phyloP scores from a whole-genome alignment of 257 asterid species.

The Cruciata laevipes region DNA sequence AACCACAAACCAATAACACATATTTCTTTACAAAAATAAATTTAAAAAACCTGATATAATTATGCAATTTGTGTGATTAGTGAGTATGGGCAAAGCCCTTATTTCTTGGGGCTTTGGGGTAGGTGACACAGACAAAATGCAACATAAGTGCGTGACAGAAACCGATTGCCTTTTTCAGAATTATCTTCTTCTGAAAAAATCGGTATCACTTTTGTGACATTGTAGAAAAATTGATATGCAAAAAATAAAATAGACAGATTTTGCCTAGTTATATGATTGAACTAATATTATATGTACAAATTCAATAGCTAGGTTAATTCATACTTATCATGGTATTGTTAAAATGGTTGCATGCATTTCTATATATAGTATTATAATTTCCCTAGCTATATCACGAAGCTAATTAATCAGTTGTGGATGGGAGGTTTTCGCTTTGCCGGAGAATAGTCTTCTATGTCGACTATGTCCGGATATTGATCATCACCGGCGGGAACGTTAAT shows the following conservation, averaged over 20 bases:
- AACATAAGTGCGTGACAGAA: slow-evolving; percentile 1
- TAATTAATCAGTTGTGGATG: slow-evolving; percentile 46
- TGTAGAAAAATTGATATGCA: too few species aligned
- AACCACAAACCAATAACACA: neutral
- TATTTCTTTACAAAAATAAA: neutral
- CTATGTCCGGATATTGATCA: slow-evolving; percentile 37
- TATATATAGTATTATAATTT: slow-evolving; percentile 3
- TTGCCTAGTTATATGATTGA: too few species aligned
- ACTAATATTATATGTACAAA: slow-evolving; percentile 24
- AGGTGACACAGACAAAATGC: neutral
- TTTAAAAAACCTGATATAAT: too few species aligned
- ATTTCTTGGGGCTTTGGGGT: neutral
- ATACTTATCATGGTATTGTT: neutral
- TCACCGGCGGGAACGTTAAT: slow-evolving; percentile 15
- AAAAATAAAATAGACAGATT: too few species aligned
- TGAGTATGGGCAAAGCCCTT: slow-evolving; percentile 1
- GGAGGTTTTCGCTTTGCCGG: slow-evolving; percentile 72
- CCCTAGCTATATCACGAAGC: neutral
- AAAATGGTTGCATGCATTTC: slow-evolving; percentile 39
- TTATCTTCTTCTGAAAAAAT: too few species aligned
- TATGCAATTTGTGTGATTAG: too few species aligned
- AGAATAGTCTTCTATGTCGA: slow-evolving; percentile 81
- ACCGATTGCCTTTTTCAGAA: neutral
- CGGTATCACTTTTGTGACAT: too few species aligned
- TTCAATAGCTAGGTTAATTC: neutral